A percentile compares a stretch with the other conserved stretches of the same genome.
Evolutionary conservation across 2,329 filamentous ascomycete genomes (phyloP).

Genomic region (Phyllachora maydis): DNA sequence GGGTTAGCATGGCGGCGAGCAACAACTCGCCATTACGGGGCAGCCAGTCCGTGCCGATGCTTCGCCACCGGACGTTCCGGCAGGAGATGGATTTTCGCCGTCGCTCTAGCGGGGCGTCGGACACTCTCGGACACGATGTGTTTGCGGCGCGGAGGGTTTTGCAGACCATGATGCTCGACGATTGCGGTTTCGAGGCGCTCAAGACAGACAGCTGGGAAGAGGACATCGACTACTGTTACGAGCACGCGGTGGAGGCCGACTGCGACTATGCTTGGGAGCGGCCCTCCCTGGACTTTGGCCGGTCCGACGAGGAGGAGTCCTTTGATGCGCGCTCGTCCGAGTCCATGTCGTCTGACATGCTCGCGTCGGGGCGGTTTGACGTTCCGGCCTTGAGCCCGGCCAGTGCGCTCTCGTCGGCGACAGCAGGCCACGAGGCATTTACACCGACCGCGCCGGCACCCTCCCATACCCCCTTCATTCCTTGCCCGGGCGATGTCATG

Average conservation of each 20-base stretch:
- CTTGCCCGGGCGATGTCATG: too few relatives aligned
- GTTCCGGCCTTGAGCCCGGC: conserved; percentile 26
- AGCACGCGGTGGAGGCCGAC: conserved; percentile 45
- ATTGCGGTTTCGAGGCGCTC: conserved; percentile 9
- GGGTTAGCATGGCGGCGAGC: conserved; percentile 19
- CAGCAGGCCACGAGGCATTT: conserved; percentile 19
- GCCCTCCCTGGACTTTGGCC: conserved; percentile 25
- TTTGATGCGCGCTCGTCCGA: conserved; percentile 3
- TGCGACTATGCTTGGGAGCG: conserved; percentile 47
- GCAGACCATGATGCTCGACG: conserved; percentile 8
- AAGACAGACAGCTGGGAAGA: conserved; percentile 39
- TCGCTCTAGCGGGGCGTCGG: conserved; percentile 24
- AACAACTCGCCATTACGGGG: conserved; percentile 32
- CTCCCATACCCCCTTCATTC: too few relatives aligned
- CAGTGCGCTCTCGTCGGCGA: conserved; percentile 20
- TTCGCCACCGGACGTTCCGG: conserved; percentile 20
- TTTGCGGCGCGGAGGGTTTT: conserved; percentile 14
- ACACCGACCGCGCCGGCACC: conserved; percentile 18
- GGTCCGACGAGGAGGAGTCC: conserved; percentile 10
- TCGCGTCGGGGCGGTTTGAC: conserved; percentile 16
- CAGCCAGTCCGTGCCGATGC: conserved; percentile 32
- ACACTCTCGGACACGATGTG: conserved; percentile 26
- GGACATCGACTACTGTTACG: conserved; percentile 51
- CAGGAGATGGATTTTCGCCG: conserved; percentile 10
- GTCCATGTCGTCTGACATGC: conserved; percentile 6